Conservation (phyloP, 495 filamentous ascomycete genomes). For the Tetracladium marchalianum region DNA sequence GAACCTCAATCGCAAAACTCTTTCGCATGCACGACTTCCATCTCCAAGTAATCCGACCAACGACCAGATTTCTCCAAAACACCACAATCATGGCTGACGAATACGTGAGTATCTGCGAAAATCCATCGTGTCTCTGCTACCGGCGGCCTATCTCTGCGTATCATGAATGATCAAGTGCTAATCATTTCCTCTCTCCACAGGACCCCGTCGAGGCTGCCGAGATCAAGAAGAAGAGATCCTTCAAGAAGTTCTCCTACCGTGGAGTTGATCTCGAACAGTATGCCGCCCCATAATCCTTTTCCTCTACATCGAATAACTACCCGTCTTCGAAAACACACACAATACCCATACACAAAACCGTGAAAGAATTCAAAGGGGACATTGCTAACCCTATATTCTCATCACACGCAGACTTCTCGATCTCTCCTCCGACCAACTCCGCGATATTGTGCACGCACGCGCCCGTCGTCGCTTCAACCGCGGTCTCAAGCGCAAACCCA, state of each 20-base stretch:
- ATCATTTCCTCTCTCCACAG: conserved; percentile 36
- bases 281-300: conserved; percentile 24
- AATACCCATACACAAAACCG: conserved; percentile 12
- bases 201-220: conserved; percentile 95
- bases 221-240: conserved; percentile 98
- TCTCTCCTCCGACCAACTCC: conserved; percentile 95
- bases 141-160: background rate
- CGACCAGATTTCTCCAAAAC: conserved; percentile 37
- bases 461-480: conserved; percentile 98
- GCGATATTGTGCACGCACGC: conserved; percentile 97
- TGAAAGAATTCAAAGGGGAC: conserved; percentile 26
- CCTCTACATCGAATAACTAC: background rate
- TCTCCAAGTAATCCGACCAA: no score
- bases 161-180: conserved; percentile 21
- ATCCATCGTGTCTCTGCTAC: conserved; percentile 3
- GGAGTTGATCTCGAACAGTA: conserved; percentile 99
- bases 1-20: background rate
- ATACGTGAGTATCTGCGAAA: conserved; percentile 58
- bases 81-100: conserved; percentile 89
- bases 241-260: conserved; percentile 99
- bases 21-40: no score
- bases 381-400: conserved; percentile 29
- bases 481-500: conserved; percentile 98
- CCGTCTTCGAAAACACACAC: background rate
- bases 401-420: conserved; percentile 72